Evolutionary conservation across 2,329 filamentous ascomycete species (phyloP).

Genomic region (Arthrobotrys iridis): DNA sequence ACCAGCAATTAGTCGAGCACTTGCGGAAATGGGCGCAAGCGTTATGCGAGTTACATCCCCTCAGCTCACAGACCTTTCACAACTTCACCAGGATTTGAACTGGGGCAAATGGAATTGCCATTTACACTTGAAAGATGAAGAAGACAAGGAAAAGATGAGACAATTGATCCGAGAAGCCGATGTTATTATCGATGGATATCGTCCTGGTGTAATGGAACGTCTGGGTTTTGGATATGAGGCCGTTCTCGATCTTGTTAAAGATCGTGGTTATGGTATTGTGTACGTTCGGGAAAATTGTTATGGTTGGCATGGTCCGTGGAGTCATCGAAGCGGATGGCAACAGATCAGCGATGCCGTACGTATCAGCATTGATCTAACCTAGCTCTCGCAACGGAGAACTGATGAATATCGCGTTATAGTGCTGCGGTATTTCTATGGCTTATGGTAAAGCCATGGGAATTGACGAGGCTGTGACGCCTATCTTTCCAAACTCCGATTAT

Average conservation of each 20-base stretch:
- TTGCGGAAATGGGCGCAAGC: constrained; percentile 65
- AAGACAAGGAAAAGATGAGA: constrained; percentile 61
- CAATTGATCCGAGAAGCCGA: constrained; percentile 65
- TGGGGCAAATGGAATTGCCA: constrained; percentile 66
- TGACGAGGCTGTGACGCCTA: constrained; percentile 63
- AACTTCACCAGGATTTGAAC: constrained; percentile 64
- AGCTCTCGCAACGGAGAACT: neutral
- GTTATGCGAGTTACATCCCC: constrained; percentile 64
- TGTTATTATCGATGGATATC: constrained; percentile 66
- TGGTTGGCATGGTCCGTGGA: constrained; percentile 66
- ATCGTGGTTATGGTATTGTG: constrained; percentile 63
- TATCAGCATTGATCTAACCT: neutral
- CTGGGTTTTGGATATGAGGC: constrained; percentile 63
- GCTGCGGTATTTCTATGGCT: constrained; percentile 64
- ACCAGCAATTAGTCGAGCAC: constrained; percentile 62
- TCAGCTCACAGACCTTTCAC: constrained; percentile 62
- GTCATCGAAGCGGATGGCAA: constrained; percentile 66
- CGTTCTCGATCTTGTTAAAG: constrained; percentile 62
- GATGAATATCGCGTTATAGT: constrained; percentile 53
- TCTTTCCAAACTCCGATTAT: constrained; percentile 64
- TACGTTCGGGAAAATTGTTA: constrained; percentile 68
- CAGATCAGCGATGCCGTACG: constrained; percentile 66
- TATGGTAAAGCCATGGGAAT: constrained; percentile 65
- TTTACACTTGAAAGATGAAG: constrained; percentile 63
- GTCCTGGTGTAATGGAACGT: constrained; percentile 65